Percentiles rank a stretch among this genome's conserved stretches.
Conservation (phyloP, 306 rosid species). For the Morella rubra region DNA sequence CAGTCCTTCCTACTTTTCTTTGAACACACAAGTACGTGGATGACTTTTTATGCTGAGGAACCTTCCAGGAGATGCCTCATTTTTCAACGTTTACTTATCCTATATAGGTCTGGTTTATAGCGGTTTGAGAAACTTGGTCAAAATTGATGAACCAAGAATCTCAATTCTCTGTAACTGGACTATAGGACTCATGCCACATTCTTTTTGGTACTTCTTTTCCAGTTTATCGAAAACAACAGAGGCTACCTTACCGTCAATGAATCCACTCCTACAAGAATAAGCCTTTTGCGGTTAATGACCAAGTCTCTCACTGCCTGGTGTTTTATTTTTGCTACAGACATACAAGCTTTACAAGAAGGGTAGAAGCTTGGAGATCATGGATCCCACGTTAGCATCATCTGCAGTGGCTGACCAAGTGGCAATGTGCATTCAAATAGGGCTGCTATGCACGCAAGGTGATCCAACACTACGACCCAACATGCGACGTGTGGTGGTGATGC, state of each 20-base stretch:
- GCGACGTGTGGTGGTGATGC: constrained; percentile 73
- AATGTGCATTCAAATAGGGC: constrained; percentile 48
- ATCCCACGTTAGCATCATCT: constrained; percentile 48
- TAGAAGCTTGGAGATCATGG: constrained; percentile 69
- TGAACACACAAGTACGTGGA: background rate
- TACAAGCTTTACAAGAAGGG: constrained; percentile 87
- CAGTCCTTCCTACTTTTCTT: background rate
- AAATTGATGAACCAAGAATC: background rate
- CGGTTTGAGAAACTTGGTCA: background rate
- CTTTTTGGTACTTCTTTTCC: background rate
- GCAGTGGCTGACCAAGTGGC: constrained; percentile 58
- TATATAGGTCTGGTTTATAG: background rate
- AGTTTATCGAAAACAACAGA: background rate
- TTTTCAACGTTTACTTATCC: background rate
- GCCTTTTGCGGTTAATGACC: background rate
- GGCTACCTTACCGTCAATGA: no score
- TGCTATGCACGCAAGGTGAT: constrained; percentile 67
- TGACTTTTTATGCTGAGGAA: background rate
- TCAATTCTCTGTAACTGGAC: background rate
- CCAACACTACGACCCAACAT: constrained; percentile 69
- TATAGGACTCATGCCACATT: background rate
- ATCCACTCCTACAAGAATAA: no score
- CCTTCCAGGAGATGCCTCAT: background rate
- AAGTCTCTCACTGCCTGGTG: background rate
- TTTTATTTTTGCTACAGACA: constrained; percentile 41